Evolutionary conservation across 2,329 filamentous ascomycete genomes (phyloP).

Genomic region (Alternaria sp.): DNA sequence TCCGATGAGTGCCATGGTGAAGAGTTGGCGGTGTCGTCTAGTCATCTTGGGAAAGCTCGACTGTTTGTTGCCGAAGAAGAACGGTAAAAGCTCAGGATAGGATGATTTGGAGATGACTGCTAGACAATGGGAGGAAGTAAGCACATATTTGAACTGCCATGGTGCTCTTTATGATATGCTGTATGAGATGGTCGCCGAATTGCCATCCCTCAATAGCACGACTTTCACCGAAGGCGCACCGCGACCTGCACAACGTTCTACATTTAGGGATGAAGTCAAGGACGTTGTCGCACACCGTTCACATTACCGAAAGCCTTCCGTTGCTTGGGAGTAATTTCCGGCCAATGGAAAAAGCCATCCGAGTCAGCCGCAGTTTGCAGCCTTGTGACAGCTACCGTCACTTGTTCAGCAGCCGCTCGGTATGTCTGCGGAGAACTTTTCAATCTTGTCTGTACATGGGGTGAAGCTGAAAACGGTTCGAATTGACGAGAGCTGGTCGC

Average conservation of each 20-base stretch:
- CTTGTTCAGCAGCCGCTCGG: slow-evolving; percentile 1
- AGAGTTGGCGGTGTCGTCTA: not conserved
- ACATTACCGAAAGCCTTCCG: not conserved
- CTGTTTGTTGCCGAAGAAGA: too few species aligned
- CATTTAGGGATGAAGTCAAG: not conserved
- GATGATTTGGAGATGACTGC: not conserved
- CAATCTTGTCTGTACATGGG: not conserved
- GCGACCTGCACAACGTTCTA: not conserved
- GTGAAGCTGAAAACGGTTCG: not conserved
- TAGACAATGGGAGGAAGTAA: not conserved
- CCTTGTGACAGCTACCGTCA: not conserved
- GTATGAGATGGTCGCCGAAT: not conserved
- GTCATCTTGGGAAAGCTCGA: not conserved
- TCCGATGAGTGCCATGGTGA: not conserved
- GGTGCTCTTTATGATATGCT: not conserved
- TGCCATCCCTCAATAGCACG: not conserved
- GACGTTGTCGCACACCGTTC: not conserved
- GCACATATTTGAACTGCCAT: not conserved
- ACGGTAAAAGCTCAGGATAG: too few species aligned
- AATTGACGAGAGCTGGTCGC: not conserved
- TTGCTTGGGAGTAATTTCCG: not conserved
- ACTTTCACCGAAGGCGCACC: not conserved
- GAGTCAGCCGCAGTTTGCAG: not conserved
- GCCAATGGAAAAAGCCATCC: slow-evolving; percentile 4
- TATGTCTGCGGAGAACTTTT: not conserved